A percentile compares a stretch with the other conserved stretches of the same genome.
phyloP scores from a whole-genome alignment of 768 basidiomycete genomes.

The Vararia minispora region DNA sequence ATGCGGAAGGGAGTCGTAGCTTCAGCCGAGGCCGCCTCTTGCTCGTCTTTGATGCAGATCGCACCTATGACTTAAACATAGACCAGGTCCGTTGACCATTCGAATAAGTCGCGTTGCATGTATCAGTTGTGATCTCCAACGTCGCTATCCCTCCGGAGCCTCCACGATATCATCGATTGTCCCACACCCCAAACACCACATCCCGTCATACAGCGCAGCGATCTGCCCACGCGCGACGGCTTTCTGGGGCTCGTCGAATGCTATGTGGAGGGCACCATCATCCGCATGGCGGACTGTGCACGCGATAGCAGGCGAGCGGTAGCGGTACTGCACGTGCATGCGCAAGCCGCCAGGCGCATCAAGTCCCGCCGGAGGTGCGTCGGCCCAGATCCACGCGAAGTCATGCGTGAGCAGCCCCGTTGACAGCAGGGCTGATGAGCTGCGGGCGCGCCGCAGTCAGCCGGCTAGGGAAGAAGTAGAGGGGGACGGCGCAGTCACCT shows the following conservation, averaged over 20 bases:
- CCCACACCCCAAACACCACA: conserved; percentile 82
- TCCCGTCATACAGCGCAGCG: conserved; percentile 57
- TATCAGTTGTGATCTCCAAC: too few species aligned
- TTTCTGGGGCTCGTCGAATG: conserved; percentile 47
- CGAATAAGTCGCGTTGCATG: too few species aligned
- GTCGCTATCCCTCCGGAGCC: too few species aligned
- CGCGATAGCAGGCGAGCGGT: conserved; percentile 45
- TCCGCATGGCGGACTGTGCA: conserved; percentile 32
- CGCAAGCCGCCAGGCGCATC: conserved; percentile 32
- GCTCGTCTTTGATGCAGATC: too few species aligned
- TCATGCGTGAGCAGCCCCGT: conserved; percentile 24
- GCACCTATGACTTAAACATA: too few species aligned
- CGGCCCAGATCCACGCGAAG: conserved; percentile 74
- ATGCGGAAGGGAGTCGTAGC: too few species aligned
- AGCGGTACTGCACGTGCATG: conserved; percentile 52
- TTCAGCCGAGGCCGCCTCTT: too few species aligned
- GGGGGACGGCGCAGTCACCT: conserved; percentile 28
- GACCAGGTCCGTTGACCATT: too few species aligned
- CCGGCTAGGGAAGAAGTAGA: background rate
- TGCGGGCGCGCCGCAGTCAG: conserved; percentile 18
- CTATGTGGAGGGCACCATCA: conserved; percentile 27
- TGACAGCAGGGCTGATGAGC: conserved; percentile 46
- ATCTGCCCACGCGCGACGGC: conserved; percentile 77
- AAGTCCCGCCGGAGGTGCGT: conserved; percentile 38
- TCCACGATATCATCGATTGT: conserved; percentile 35